Base-by-base conservation (phyloP, 2,329 filamentous ascomycete species). In the Colletotrichum falcatum region DNA sequence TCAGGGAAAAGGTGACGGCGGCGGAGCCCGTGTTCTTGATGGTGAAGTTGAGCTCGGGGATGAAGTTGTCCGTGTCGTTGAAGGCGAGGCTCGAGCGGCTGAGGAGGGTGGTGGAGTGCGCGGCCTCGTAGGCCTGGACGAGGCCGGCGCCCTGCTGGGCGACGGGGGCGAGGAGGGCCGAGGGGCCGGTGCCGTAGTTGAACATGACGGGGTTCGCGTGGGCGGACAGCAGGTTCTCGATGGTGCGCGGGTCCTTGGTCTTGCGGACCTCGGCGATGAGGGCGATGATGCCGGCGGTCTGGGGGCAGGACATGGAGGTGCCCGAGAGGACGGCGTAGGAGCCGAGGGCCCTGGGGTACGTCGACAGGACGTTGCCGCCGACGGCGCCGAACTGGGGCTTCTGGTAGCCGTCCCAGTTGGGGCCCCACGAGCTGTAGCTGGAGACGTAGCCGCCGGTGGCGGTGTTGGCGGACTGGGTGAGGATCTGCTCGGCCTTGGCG, bases 11-110 rank as follows among this genome's bases (percentile, higher is more conserved):
- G 7, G 84, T 86, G 60, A 89, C 77, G 0, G 81, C 77, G 30
- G 81, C 79, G 20, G 78, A 78, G 55, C 85, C 87, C 6, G 81
- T 81, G 80, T 91, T 92, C 74, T 78, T 83, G 73, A 92, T 82
- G 48, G 81, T 84, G 75, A 91, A 89, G 72, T 84, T 84, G 53
- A 84, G 79, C 2, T 79, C 81, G 14, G 81, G 77, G 55, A 77
- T 77, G 72, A 89, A 85, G 81, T 91, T 77, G 73, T 88, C 86
- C 0, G 88, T 89, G 77, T 92, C 89, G 76, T 91, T 91, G 79
- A 91, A 90, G 4, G 87, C 84, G 18, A 92, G 78, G 76, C 85
- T 87, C n/a, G 86, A 86, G 12, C 83, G 84, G 74, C 84, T 85
- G 26, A 91, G 79, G 16, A 87, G 75, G 2, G 85, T 85, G 2